Base-by-base conservation (phyloP, 306 rosid species). In the Psophocarpus tetragonolobus region DNA sequence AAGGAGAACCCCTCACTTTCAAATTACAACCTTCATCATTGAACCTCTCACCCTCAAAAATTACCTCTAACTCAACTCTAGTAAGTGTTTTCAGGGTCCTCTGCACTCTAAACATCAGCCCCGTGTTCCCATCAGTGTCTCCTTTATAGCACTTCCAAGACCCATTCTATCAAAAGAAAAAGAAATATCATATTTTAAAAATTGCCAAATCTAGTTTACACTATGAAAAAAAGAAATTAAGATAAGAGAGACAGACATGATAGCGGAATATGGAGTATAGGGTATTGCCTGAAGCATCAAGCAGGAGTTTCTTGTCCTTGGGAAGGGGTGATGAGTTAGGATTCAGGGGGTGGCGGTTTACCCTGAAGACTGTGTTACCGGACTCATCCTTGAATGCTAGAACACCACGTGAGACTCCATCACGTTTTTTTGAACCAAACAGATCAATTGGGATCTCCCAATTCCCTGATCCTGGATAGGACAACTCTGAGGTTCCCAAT, bases 91-190 rank as follows among this genome's bases (percentile, higher is more conserved):
- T 92, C 30, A 62, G 29, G 35, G 82, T 83, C 76, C 95, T 89
- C 69, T 81, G 73, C 80, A 89, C 92, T 75, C 76, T 84, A 41
- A 92, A 88, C 51, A 87, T 74, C 70, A 87, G 56, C 2, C 88
- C 87, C 65, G 63, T 76, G 1, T 74, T 75, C 42, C 35, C 77
- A 64, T 73, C 79, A 2, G 56, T 80, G 2, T 56, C 85, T 64
- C 92, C 97, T 73, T 79, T 89, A 3, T 80, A 92, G 73, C 97
- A 93, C 77, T 84, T 83, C 98, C 98, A 95, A 74, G 56, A 76
- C 27, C 94, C 93, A 56, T 74, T 80, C 97, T 95, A 85, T 64
- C 69, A 77, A 82, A 13, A 18, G 9, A 4, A 10, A 41, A 38
- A 64, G 2, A 13, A 64, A 71, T 77, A 6, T 8, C 12, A 62